Evolutionary conservation across 2,329 filamentous ascomycete genomes (phyloP).

Genomic region (Ambrosiella xylebori): DNA sequence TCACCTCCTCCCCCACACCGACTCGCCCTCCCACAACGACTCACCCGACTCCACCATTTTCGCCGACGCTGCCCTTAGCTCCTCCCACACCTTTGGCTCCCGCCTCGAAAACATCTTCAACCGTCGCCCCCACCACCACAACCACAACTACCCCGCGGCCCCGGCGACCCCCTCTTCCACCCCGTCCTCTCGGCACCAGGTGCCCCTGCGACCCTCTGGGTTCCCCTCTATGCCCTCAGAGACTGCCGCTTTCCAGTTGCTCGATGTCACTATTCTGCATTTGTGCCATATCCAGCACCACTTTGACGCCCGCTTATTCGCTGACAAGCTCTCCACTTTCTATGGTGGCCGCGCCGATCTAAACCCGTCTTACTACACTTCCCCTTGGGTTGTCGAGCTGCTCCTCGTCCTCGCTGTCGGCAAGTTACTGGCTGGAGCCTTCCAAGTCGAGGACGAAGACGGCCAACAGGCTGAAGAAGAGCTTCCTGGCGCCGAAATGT

Average conservation of each 20-base stretch:
- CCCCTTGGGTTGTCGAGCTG: conserved; percentile 12
- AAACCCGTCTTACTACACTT: conserved; percentile 9
- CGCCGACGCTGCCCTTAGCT: conserved; percentile 13
- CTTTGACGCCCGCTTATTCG: conserved; percentile 15
- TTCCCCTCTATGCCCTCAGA: conserved; percentile 12
- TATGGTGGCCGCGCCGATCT: conserved; percentile 1
- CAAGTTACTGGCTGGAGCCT: conserved; percentile 9
- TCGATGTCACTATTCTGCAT: conserved; percentile 15
- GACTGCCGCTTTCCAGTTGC: conserved; percentile 14
- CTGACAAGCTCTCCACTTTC: conserved; percentile 7
- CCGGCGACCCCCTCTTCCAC: conserved; percentile 2
- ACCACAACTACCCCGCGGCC: neutral
- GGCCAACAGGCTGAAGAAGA: conserved; percentile 9
- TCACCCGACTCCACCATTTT: conserved; percentile 13
- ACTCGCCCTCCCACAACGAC: conserved; percentile 9
- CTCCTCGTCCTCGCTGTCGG: conserved; percentile 11
- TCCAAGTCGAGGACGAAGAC: conserved; percentile 9
- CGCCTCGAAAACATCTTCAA: conserved; percentile 14
- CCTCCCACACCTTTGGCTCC: conserved; percentile 15
- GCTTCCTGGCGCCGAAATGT: conserved; percentile 11
- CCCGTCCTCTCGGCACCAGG: no score
- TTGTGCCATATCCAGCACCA: conserved; percentile 17
- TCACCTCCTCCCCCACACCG: neutral
- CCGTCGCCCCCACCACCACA: conserved; percentile 7
- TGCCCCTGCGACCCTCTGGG: neutral